A percentile compares a stretch with the other conserved stretches of the same genome.
Evolutionary conservation across 163 green algal species (phyloP).

Genomic region (Coccomyxa subellipsoidea): DNA sequence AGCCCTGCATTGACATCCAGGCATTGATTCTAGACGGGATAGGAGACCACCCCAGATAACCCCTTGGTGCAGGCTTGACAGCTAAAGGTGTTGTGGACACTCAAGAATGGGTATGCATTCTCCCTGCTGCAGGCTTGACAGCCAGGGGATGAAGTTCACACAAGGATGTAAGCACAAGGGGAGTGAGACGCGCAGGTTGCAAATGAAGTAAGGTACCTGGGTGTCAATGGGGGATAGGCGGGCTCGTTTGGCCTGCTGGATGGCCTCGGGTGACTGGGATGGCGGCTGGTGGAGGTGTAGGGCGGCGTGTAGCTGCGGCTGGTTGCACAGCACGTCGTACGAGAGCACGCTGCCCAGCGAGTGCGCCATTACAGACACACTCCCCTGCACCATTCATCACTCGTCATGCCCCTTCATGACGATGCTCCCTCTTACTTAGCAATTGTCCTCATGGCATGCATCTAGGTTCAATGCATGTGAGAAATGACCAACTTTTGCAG

Average conservation of each 20-base stretch:
- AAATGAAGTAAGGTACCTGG: neutral
- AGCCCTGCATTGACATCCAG: neutral
- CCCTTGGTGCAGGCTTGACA: no score
- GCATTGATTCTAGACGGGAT: neutral
- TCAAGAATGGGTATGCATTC: no score
- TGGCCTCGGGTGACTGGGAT: neutral
- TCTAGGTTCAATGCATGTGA: no score
- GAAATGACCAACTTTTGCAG: no score
- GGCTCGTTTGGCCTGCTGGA: neutral
- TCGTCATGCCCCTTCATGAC: neutral
- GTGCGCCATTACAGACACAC: slow-evolving; percentile 68
- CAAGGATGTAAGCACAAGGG: no score
- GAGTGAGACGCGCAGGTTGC: no score
- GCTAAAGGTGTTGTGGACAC: no score
- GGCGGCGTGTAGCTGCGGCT: slow-evolving; percentile 28
- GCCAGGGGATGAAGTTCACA: no score
- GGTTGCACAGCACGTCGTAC: slow-evolving; percentile 75
- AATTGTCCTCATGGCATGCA: no score
- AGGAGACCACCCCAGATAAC: no score
- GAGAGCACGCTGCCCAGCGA: slow-evolving; percentile 65
- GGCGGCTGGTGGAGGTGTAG: neutral
- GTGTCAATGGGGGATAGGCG: neutral
- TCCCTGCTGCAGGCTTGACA: no score
- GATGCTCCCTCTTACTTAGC: no score
- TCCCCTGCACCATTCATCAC: slow-evolving; percentile 25